These are phyloP conservation scores for Trichosporon asahii DNA, from an alignment of 1,284 basidiomycete genomes.

Conservation along the genomic window DNA sequence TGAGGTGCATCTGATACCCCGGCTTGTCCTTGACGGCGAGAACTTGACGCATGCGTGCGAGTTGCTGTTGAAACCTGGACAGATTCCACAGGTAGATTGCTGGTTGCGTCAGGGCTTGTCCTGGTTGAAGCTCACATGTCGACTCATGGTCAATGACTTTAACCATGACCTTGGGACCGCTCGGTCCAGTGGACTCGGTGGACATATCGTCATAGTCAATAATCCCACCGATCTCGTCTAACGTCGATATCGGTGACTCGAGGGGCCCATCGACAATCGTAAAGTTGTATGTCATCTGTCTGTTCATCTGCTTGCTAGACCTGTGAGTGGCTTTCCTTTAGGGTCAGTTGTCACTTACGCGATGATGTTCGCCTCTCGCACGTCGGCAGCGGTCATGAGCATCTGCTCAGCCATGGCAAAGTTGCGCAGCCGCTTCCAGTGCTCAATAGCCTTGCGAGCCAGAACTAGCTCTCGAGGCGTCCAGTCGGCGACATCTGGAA, in stretches of 20 bases:
- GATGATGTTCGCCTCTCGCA: slow-evolving; percentile 94
- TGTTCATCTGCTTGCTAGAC: slow-evolving; percentile 72
- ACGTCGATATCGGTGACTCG: slow-evolving; percentile 64
- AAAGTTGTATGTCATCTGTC: slow-evolving; percentile 88
- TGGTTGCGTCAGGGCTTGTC: slow-evolving; percentile 29
- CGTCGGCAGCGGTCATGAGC: slow-evolving; percentile 74
- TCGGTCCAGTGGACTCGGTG: slow-evolving; percentile 66
- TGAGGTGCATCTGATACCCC: slow-evolving; percentile 88
- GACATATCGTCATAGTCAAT: slow-evolving; percentile 91
- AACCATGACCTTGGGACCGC: slow-evolving; percentile 79
- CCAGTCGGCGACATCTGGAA: slow-evolving; percentile 75
- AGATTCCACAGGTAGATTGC: slow-evolving; percentile 89
- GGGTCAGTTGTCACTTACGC: slow-evolving; percentile 58
- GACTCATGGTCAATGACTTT: slow-evolving; percentile 86
- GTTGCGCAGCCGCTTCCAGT: slow-evolving; percentile 76
- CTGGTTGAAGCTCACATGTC: slow-evolving; percentile 50
- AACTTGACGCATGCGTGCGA: slow-evolving; percentile 90
- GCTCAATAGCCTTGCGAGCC: slow-evolving; percentile 72
- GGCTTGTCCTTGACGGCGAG: slow-evolving; percentile 89
- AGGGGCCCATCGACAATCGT: slow-evolving; percentile 68
- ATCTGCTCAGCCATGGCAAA: slow-evolving; percentile 91
- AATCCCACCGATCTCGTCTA: slow-evolving; percentile 80
- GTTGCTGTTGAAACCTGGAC: slow-evolving; percentile 77
- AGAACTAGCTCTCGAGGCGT: slow-evolving; percentile 72
- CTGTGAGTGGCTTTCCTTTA: slow-evolving; percentile 27